These are phyloP conservation scores for Lasiodiplodia sp. DNA, from an alignment of 2,329 filamentous ascomycete genomes.

Conservation along the genomic window DNA sequence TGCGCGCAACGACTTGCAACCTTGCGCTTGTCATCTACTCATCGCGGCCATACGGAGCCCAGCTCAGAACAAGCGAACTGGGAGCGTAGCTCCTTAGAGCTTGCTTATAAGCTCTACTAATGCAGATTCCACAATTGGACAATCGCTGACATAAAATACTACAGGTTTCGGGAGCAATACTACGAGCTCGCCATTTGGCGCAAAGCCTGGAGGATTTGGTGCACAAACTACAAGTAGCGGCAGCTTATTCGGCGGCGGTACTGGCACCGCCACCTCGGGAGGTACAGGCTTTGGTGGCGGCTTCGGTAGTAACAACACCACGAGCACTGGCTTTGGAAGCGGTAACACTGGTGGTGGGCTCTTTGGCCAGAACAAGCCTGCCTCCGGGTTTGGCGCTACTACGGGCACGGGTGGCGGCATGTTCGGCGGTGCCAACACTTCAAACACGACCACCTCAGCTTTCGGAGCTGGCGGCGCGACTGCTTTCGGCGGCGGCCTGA, in stretches of 20 bases:
- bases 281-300: slow-evolving; percentile 39
- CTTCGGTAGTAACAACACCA: slow-evolving; percentile 31
- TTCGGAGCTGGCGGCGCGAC: slow-evolving; percentile 51
- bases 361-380: slow-evolving; percentile 55
- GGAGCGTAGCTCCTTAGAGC: not conserved
- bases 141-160: slow-evolving; percentile 8
- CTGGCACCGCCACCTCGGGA: slow-evolving; percentile 30
- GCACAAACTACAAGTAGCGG: slow-evolving; percentile 34
- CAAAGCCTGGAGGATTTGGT: slow-evolving; percentile 29
- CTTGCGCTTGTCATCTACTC: not conserved
- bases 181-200: slow-evolving; percentile 38
- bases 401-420: slow-evolving; percentile 36
- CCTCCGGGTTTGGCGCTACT: slow-evolving; percentile 55
- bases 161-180: slow-evolving; percentile 31
- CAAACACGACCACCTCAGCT: slow-evolving; percentile 31
- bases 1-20: not conserved
- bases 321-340: slow-evolving; percentile 32
- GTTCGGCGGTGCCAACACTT: slow-evolving; percentile 48
- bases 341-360: slow-evolving; percentile 45
- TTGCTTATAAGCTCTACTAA: not conserved
- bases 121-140: not conserved
- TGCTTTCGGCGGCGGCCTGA: slow-evolving; percentile 52
- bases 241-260: slow-evolving; percentile 38
- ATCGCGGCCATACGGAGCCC: not conserved
- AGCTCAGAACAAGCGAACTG: not conserved